Base-by-base conservation (phyloP, 371 early-diverging fungal species). In the Circinella minor region DNA sequence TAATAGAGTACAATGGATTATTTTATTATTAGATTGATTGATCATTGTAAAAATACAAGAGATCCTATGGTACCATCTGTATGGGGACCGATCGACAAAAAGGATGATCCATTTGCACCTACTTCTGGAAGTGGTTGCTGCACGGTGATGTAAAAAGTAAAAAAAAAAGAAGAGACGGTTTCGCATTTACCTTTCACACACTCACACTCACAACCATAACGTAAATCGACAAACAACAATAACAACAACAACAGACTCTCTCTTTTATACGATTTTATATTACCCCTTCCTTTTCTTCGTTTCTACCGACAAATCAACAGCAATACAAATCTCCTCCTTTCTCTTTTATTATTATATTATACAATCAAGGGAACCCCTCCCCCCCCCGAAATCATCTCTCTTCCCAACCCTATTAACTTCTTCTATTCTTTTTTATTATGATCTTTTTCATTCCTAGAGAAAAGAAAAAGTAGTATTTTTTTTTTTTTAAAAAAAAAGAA, bases 91-190 rank as follows among this genome's bases (percentile, higher is more conserved):
- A 70, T 83, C 11, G 90, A 89, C 74, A 89, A 89, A 73, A 83
- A 88, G 20, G 92, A 95, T 63, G 94, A 95, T 76, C 96, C 95
- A 48, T 95, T 90, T 79, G 90, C 87, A 63, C 86, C 87, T 77
- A 74, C 84, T 63, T 69, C 74, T 36, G 78, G 81, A 14, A 85
- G 89, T 60, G 76, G 72, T 17, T 77, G 79, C 66, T 84, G 84
- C 49, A 61, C 66, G 15, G 67, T 84, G 63, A 77, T 78, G 77
- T 84, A 81, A 74, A 64, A 51, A 20, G 77, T 84, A 81, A 74
- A 64, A 51, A 20, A 17, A 47, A 61, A 48, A 55, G 20, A 27
- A 27, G 27, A 43, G 43, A 43, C 43, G 11, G 43, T 43, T 43
- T 43, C 9, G 11, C 6, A 6, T 6, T 9, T 43, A 43, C 6